Base-by-base conservation (phyloP, 108 stramenopile species). In the Fragilariopsis cylindrus region DNA sequence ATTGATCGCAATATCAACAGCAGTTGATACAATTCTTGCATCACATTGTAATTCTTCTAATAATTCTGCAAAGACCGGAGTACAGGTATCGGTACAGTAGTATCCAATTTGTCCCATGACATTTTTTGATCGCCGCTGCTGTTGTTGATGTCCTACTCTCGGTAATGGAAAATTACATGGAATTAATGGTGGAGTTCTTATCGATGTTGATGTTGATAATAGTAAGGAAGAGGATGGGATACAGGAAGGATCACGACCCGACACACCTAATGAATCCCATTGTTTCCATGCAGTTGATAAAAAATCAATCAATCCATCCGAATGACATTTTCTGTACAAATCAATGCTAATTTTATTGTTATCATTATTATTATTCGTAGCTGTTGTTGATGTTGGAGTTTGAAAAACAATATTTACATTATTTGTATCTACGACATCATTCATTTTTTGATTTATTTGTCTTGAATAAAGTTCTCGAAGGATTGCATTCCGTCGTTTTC, bases 21-120 rank as follows among this genome's bases (percentile, higher is more conserved):
- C 88, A 6, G 46, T 67, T 7, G 81, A 69, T 19, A 92, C 72
- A 8, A 85, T 71, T 8, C 57, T 44, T 2, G 81, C 87, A 83
- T 94, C 93, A 74, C 78, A 77, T 11, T 42, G 7, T n/a, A 91
- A 68, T 73, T 94, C 93, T 42, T 79, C 44, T 57, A 57, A 48
- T 40, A 92, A 46, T 18, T 74, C 62, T 42, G 60, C 79, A 72
- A 90, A 81, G 42, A 94, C 77, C 4, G 91, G 93, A 3, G 91
- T 94, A 69, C 82, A 75, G 0, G 57, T 70, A 48, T 94, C 90
- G 30, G 89, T 92, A 60, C 90, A 90, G 48, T 89, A 90, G 67
- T 88, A 92, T 13, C 90, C 91, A 65, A 92, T 81, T 62, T 84
- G 80, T 49, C 93, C 93, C 81, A 90, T 84, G 39, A 90, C 88